Evolutionary conservation across 768 basidiomycete species (phyloP), one percentile per base, ranked within the genome.

Genomic region (Dendrothele bispora): DNA sequence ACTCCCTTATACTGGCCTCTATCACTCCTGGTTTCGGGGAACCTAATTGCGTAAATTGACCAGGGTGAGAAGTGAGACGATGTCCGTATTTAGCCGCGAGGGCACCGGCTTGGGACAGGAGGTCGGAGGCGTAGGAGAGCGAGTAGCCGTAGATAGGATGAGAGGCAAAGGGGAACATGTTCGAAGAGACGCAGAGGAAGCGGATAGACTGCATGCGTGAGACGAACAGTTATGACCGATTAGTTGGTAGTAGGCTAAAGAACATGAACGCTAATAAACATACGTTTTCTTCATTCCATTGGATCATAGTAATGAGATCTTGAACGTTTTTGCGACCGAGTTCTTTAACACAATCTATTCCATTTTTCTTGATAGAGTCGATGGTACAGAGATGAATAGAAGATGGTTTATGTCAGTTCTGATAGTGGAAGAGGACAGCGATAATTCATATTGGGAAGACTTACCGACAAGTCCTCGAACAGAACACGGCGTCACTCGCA

Each of bases 111-210:
- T 71, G 58, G 2, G 74, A 72, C 5, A 84, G 70, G 20, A 79
- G 66, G 3, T 68, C 48, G 5, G 78, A 71, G 5, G 89, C 92
- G 50, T 89, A 94, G 7, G 80, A 77, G 21, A 98, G 75, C 14
- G 82, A 77, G 63, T 98, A 97, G 0, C 92, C 92, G 57, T 92
- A 80, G 17, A 73, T 74, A 14, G 68, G 73, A 55, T 98, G 95
- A 1, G 88, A 88, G 0, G 93, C 92, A 57, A 87, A 97, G 1
- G 94, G 93, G 65, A 97, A 95, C 80, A 97, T 85, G 54, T 93
- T 90, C 7, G 91, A 92, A 0, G 91, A 94, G 54, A 95, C 62
- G 37, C 93, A 80, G 69, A 95, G 80, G 66, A 94, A 95, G n/a
- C 78, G 80, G 46, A 95, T 93, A n/a, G n/a, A n/a, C n/a, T n/a